Percentiles rank a stretch among this genome's conserved stretches.
phyloP scores from a whole-genome alignment of 352 stramenopile species.

The Blastocystis hominis region DNA sequence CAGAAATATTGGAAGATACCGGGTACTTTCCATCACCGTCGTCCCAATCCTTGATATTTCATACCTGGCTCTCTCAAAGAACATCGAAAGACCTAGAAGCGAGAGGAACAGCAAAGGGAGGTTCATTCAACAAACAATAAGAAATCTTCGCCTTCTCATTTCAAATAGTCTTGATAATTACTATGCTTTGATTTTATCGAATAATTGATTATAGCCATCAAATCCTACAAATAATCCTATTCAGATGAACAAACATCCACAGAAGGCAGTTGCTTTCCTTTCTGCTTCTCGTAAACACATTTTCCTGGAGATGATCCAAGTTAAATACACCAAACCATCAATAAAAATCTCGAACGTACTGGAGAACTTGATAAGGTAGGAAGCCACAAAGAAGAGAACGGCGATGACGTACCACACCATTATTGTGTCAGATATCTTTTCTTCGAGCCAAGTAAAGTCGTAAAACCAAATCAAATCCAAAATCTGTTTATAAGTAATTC shows the following conservation, averaged over 20 bases:
- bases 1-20: too few species aligned
- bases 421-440: not conserved
- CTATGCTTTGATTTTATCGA: not conserved
- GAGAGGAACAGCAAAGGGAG: not conserved
- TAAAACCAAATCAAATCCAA: not conserved
- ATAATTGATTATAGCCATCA: not conserved
- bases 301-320: not conserved
- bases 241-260: not conserved
- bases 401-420: slow-evolving; percentile 1
- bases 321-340: not conserved
- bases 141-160: not conserved
- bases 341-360: slow-evolving; percentile 19
- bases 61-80: not conserved
- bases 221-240: not conserved
- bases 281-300: not conserved
- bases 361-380: slow-evolving; percentile 3
- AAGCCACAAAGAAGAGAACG: not conserved
- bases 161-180: slow-evolving; percentile 43
- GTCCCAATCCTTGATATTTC: too few species aligned
- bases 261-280: not conserved
- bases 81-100: not conserved
- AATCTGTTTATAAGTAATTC: not conserved
- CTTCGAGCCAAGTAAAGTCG: not conserved
- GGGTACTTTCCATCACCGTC: too few species aligned
- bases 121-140: not conserved